These are phyloP conservation scores for Stereum hirsutum DNA, from an alignment of 1,284 basidiomycete genomes.

Conservation along the genomic window DNA sequence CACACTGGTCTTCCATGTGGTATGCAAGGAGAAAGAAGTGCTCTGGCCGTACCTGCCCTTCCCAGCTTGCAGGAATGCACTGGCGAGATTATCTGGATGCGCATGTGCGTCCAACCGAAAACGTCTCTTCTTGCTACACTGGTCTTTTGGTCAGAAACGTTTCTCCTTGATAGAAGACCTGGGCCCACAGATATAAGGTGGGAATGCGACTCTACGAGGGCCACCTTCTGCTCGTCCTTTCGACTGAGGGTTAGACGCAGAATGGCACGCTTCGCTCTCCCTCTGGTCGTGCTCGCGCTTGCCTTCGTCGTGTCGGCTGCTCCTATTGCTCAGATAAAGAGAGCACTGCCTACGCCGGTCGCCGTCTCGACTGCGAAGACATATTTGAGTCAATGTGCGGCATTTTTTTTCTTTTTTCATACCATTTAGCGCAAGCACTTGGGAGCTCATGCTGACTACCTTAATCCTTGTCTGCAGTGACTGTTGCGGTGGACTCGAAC, in stretches of 20 bases:
- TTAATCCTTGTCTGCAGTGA: slow-evolving; percentile 20
- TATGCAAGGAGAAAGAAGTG: too few relatives aligned
- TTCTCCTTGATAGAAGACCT: background rate
- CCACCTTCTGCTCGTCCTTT: background rate
- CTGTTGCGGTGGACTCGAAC: slow-evolving; percentile 36
- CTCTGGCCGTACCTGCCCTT: too few relatives aligned
- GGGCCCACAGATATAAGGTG: background rate
- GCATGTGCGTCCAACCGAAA: background rate
- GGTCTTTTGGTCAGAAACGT: background rate
- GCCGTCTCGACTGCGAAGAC: slow-evolving; percentile 26
- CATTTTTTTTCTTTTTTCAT: too few relatives aligned
- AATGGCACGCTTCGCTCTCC: background rate
- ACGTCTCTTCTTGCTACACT: background rate
- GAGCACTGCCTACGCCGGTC: slow-evolving; percentile 28
- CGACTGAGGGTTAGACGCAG: background rate
- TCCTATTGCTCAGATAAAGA: slow-evolving; percentile 1
- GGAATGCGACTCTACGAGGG: background rate
- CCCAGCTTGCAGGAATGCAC: too few relatives aligned
- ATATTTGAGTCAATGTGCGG: slow-evolving; percentile 27
- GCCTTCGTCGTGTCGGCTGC: background rate
- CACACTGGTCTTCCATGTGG: too few relatives aligned
- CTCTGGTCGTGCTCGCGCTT: slow-evolving; percentile 1
- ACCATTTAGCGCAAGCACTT: background rate
- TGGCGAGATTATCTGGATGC: background rate
- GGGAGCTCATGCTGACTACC: background rate